phyloP scores from a whole-genome alignment of 768 basidiomycete species.

The Termitomyces sp. region DNA sequence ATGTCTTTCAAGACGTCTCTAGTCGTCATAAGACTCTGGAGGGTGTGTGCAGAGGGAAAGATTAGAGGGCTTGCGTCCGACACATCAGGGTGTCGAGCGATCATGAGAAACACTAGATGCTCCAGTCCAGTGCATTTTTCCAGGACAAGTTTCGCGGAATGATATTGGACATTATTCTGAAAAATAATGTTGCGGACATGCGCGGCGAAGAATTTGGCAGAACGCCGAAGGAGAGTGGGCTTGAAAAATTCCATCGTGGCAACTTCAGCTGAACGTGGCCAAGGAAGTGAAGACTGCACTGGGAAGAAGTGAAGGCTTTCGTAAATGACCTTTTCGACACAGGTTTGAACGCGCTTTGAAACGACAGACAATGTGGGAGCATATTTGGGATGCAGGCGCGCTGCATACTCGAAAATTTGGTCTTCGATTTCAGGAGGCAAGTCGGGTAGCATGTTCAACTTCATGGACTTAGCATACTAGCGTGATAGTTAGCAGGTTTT shows the following conservation, averaged over 20 bases:
- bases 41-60: not conserved
- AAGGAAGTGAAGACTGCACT: not conserved
- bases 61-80: not conserved
- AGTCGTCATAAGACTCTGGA: not conserved
- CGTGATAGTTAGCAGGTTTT: no score
- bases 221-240: not conserved
- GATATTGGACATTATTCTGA: no score
- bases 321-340: not conserved
- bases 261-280: not conserved
- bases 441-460: not conserved
- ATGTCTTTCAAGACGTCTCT: not conserved
- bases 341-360: not conserved
- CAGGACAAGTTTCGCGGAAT: not conserved
- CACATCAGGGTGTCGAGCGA: not conserved
- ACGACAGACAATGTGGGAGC: not conserved
- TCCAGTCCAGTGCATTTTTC: not conserved
- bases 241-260: not conserved
- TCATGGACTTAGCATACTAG: no score
- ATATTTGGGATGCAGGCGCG: not conserved
- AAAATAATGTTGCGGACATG: not conserved
- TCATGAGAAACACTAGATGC: not conserved
- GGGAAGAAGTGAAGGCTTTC: not conserved
- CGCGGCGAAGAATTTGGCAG: not conserved
- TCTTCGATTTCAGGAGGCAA: not conserved
- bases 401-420: not conserved